Conservation (phyloP, 345 rosid species). For the Hypericum androsaemum region DNA sequence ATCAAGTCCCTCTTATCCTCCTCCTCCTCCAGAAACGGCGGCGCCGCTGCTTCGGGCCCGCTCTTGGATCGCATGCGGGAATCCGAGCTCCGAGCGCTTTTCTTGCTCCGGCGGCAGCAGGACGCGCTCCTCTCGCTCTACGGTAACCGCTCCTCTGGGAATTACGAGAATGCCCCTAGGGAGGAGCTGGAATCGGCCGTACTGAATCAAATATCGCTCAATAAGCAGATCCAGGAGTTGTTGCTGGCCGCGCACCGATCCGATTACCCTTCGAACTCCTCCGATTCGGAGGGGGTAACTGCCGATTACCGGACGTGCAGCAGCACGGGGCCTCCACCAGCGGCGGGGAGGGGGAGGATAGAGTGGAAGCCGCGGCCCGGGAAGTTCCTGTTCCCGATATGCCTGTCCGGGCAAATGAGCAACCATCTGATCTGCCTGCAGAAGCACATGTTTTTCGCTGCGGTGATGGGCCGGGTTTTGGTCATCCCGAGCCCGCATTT, state of each 20-base stretch:
- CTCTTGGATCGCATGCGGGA: slow-evolving; percentile 38
- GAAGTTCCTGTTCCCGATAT: slow-evolving; percentile 61
- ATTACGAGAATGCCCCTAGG: background rate
- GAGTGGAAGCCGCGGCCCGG: slow-evolving; percentile 65
- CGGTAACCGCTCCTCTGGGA: slow-evolving; percentile 30
- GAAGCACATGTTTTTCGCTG: slow-evolving; percentile 90
- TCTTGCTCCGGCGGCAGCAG: slow-evolving; percentile 55
- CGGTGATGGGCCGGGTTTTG: slow-evolving; percentile 49
- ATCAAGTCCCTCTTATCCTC: slow-evolving; percentile 33
- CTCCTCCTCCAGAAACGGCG: slow-evolving; percentile 27
- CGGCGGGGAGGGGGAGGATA: slow-evolving; percentile 34
- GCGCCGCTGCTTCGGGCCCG: slow-evolving; percentile 17
- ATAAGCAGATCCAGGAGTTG: slow-evolving; percentile 52
- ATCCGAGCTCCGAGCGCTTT: slow-evolving; percentile 61
- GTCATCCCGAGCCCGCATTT: slow-evolving; percentile 69
- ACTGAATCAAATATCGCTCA: slow-evolving; percentile 52
- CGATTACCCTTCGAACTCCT: slow-evolving; percentile 4
- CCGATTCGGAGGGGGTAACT: background rate
- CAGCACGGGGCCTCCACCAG: slow-evolving; percentile 26
- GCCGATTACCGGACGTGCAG: too few relatives aligned
- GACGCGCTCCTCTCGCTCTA: slow-evolving; percentile 35
- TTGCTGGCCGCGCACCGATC: too few relatives aligned
- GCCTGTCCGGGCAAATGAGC: slow-evolving; percentile 89
- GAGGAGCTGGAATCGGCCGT: slow-evolving; percentile 40
- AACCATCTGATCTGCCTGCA: slow-evolving; percentile 88